Conservation (phyloP, 2,329 filamentous ascomycete genomes). For the Lachnellula suecica region DNA sequence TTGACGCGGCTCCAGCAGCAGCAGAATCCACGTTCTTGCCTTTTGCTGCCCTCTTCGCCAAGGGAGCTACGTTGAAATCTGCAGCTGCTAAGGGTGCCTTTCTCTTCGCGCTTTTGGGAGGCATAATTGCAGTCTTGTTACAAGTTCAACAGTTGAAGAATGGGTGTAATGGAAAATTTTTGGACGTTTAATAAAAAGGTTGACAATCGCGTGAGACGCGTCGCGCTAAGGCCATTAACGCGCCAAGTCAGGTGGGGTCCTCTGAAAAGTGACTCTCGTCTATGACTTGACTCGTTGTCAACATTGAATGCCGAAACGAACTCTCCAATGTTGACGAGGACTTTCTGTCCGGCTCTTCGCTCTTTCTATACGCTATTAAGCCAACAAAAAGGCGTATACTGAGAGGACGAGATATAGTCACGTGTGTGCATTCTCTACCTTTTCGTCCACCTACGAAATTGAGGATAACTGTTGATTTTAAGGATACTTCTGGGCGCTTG, state of each 20-base stretch:
- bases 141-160: not conserved
- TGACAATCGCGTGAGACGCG: not conserved
- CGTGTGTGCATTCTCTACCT: no score
- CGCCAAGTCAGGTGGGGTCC: not conserved
- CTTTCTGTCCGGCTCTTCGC: no score
- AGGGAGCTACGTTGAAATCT: not conserved
- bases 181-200: not conserved
- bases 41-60: not conserved
- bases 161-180: not conserved
- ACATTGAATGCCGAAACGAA: no score
- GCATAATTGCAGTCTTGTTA: not conserved
- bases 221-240: not conserved
- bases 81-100: not conserved
- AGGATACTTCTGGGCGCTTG: no score
- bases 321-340: no score
- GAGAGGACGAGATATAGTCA: no score
- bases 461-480: no score
- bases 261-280: no score
- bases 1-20: not conserved
- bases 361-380: no score
- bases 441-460: no score
- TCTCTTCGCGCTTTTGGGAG: not conserved
- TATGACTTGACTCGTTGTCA: no score
- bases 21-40: not conserved
- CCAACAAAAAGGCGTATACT: no score